These are phyloP conservation scores for Potentilla sterilis DNA, from an alignment of 306 rosid genomes.

Conservation along the genomic window DNA sequence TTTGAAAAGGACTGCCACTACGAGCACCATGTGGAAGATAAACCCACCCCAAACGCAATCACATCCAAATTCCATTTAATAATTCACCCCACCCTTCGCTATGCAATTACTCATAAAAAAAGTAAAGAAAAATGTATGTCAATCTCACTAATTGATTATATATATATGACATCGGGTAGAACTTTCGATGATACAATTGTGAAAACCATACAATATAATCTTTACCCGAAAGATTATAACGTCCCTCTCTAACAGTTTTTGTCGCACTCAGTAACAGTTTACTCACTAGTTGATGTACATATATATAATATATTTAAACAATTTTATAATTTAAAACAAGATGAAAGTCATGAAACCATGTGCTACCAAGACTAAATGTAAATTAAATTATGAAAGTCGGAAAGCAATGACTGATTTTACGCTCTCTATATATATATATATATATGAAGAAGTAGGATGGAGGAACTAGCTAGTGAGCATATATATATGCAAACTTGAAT, in stretches of 20 bases:
- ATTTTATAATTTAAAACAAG: not conserved
- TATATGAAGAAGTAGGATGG: no score
- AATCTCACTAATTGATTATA: not conserved
- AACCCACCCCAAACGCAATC: slow-evolving; percentile 7
- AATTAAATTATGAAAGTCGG: no score
- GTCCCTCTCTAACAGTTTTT: not conserved
- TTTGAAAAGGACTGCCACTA: slow-evolving; percentile 46
- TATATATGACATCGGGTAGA: not conserved
- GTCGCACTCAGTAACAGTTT: not conserved
- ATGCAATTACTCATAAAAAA: no score
- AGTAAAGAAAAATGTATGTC: not conserved
- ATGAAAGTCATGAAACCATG: not conserved
- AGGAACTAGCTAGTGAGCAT: no score
- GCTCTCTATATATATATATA: no score
- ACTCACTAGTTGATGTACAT: not conserved
- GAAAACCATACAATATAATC: not conserved
- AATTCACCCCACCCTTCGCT: not conserved
- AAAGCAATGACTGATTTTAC: not conserved
- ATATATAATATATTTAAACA: no score
- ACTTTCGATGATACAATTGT: not conserved
- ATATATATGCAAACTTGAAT: no score
- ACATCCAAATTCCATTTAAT: slow-evolving; percentile 2
- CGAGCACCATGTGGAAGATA: slow-evolving; percentile 23
- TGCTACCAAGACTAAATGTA: not conserved
- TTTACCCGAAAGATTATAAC: not conserved